phyloP scores from a whole-genome alignment of 2,329 filamentous ascomycete genomes.

The Cytospora schulzeri region DNA sequence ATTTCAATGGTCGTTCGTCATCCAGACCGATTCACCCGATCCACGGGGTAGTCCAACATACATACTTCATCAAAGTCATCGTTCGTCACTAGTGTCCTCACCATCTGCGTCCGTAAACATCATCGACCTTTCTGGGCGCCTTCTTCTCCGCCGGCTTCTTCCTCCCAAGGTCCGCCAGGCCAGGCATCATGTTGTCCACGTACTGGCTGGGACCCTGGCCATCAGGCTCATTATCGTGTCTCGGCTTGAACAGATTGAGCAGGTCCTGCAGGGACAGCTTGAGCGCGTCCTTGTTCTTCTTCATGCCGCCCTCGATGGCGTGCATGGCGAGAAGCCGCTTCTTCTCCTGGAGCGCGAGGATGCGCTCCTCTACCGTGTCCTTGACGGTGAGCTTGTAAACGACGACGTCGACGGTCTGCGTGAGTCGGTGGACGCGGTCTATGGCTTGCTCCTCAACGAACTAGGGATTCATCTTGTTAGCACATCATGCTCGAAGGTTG shows the following conservation, averaged over 20 bases:
- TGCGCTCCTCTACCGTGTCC: constrained; percentile 87
- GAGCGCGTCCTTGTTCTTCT: constrained; percentile 64
- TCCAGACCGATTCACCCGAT: not conserved
- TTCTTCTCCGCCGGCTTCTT: constrained; percentile 35
- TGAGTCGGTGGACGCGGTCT: constrained; percentile 96
- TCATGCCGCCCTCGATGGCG: constrained; percentile 81
- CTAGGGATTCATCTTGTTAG: constrained; percentile 41
- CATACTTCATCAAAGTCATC: constrained; percentile 5
- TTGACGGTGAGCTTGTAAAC: constrained; percentile 93
- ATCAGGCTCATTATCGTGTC: constrained; percentile 40
- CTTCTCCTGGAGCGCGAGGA: constrained; percentile 90
- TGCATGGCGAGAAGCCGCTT: constrained; percentile 91
- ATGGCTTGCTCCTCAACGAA: constrained; percentile 99
- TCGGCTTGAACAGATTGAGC: constrained; percentile 77
- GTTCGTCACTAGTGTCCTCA: constrained; percentile 29
- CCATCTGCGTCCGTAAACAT: constrained; percentile 48
- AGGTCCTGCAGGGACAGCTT: constrained; percentile 95
- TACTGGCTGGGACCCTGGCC: constrained; percentile 31
- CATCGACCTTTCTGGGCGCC: constrained; percentile 39
- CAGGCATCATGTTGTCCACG: constrained; percentile 27
- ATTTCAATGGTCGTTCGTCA: not conserved
- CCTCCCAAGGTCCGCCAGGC: constrained; percentile 26
- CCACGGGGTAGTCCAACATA: not conserved
- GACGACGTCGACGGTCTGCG: constrained; percentile 90
- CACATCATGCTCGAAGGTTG: not conserved